Base-by-base conservation (phyloP, 106 monocot genomes). In the Iris macrosiphon region DNA sequence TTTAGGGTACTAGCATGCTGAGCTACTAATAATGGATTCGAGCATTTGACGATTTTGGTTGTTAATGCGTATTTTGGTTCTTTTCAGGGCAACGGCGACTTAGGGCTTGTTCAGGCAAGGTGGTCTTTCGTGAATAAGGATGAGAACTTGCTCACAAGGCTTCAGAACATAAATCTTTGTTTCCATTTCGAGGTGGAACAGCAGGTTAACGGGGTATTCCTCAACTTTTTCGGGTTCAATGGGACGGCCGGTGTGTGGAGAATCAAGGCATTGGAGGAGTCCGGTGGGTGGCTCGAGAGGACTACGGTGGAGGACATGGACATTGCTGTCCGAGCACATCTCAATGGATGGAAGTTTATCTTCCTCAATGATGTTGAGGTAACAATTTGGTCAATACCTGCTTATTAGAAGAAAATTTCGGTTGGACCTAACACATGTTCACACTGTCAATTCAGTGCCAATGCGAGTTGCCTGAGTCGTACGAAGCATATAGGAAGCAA, bases 141-240 rank as follows among this genome's bases (percentile, higher is more conserved):
- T 50, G 95, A 96, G 74, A 96, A 96, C 69, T 59, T 96, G 47
- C 61, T 96, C n/a, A 96, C 95, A 9, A 55, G 95, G 60, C 58
- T 96, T 70, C 95, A 96, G 53, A 79, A 96, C 68, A 86, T 96
- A 12, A 96, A 96, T 37, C 82, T 96, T 11, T 96, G 89, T 79
- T 96, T 96, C 73, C 95, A 96, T 55, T 96, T 96, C 69, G 95
- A 96, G 74, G 95, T 96, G 40, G 95, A 96, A 68, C 95, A 96
- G 62, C 95, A 96, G 58, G 95, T 96, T 14, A 96, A 89, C 47
- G 95, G 95, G 4, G 43, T 89, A 9, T 96, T 86, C 63, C 40
- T 96, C 45, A 89, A 96, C 68, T 96, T 96, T 76, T 96, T 96
- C 15, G 95, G 95, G 10, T 96, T 96, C 65, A 96, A 96, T 46